These are phyloP conservation scores for Talaromyces sp. DNA, from an alignment of 2,329 filamentous ascomycete genomes.

Conservation along the genomic window DNA sequence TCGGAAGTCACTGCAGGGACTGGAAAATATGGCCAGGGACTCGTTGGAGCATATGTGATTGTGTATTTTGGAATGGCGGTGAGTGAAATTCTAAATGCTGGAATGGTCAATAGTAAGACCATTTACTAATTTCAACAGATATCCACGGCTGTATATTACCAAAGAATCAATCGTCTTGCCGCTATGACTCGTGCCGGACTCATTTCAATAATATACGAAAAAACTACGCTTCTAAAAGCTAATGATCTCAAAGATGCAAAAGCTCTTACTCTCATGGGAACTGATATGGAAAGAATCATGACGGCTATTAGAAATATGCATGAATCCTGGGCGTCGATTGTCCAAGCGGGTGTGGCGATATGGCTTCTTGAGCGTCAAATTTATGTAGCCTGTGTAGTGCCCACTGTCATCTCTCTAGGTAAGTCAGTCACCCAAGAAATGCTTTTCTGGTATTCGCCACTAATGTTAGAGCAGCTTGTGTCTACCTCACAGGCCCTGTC, in stretches of 20 bases:
- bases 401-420: slow-evolving; percentile 17
- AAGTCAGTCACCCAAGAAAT: neutral
- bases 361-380: slow-evolving; percentile 38
- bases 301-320: slow-evolving; percentile 36
- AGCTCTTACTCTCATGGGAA: slow-evolving; percentile 42
- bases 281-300: slow-evolving; percentile 41
- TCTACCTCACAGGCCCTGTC: slow-evolving; percentile 3
- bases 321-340: slow-evolving; percentile 40
- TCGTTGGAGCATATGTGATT: slow-evolving; percentile 40
- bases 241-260: slow-evolving; percentile 24
- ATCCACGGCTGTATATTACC: slow-evolving; percentile 35
- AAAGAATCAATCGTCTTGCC: slow-evolving; percentile 37
- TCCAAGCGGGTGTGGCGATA: slow-evolving; percentile 43
- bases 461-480: neutral
- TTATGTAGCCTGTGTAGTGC: slow-evolving; percentile 41
- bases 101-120: no score
- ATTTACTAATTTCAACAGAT: slow-evolving; percentile 19
- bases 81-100: slow-evolving; percentile 4
- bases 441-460: neutral
- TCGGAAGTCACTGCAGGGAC: neutral
- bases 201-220: slow-evolving; percentile 43
- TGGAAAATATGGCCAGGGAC: slow-evolving; percentile 34
- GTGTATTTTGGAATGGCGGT: slow-evolving; percentile 42
- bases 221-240: slow-evolving; percentile 25
- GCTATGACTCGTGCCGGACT: slow-evolving; percentile 39